A percentile compares a stretch with the other conserved stretches of the same genome.
Conservation (phyloP, 768 basidiomycete genomes). For the Mycena metata region DNA sequence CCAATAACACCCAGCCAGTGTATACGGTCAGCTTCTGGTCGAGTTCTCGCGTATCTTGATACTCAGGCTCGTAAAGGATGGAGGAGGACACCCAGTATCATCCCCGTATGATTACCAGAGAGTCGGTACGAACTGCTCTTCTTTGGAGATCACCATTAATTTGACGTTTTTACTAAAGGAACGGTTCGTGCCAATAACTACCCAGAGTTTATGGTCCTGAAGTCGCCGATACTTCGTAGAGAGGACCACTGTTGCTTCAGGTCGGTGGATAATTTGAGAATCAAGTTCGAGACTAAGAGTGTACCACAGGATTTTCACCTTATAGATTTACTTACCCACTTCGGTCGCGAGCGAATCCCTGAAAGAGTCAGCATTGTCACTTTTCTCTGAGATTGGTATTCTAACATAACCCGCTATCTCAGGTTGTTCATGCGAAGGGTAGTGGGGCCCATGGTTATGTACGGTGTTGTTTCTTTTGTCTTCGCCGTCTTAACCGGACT, state of each 20-base stretch:
- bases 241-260: slow-evolving; percentile 35
- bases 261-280: background rate
- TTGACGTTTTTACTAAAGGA: slow-evolving; percentile 10
- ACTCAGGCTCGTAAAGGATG: slow-evolving; percentile 31
- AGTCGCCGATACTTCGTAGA: slow-evolving; percentile 6
- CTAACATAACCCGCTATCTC: too few relatives aligned
- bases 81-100: slow-evolving; percentile 31
- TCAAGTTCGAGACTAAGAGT: background rate
- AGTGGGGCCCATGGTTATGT: slow-evolving; percentile 39
- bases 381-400: background rate
- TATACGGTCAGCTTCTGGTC: slow-evolving; percentile 28
- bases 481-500: background rate
- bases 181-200: slow-evolving; percentile 17
- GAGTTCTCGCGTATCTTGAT: background rate
- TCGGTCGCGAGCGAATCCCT: slow-evolving; percentile 32
- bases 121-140: slow-evolving; percentile 17
- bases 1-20: slow-evolving; percentile 15
- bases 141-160: background rate
- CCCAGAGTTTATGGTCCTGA: background rate
- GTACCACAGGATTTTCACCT: slow-evolving; percentile 33
- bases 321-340: slow-evolving; percentile 30
- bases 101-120: slow-evolving; percentile 39
- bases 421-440: slow-evolving; percentile 38
- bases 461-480: background rate
- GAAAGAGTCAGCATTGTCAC: slow-evolving; percentile 33